phyloP scores from a whole-genome alignment of 129 eudicot genomes.

The Saussurea involucrata region DNA sequence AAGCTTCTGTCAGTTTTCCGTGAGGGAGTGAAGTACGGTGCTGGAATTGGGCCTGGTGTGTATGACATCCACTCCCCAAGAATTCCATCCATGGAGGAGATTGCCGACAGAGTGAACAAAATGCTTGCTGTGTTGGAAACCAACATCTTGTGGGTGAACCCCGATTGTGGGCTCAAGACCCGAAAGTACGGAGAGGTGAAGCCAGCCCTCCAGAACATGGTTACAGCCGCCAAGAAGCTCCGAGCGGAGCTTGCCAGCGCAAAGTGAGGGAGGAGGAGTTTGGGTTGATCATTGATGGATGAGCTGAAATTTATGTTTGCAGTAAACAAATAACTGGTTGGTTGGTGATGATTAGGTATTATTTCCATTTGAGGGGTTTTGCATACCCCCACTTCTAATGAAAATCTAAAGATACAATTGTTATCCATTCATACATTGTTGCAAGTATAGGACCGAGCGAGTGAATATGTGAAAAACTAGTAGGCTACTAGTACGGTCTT shows the following conservation, averaged over 20 bases:
- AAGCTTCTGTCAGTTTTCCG: slow-evolving; percentile 95
- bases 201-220: slow-evolving; percentile 81
- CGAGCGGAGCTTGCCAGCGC: slow-evolving; percentile 64
- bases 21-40: slow-evolving; percentile 89
- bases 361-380: background rate
- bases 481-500: too few relatives aligned
- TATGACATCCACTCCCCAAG: slow-evolving; percentile 98
- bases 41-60: slow-evolving; percentile 98
- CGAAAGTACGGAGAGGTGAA: slow-evolving; percentile 90
- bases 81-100: slow-evolving; percentile 86
- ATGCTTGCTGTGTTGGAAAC: slow-evolving; percentile 91
- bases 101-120: slow-evolving; percentile 81
- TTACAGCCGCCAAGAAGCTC: slow-evolving; percentile 82
- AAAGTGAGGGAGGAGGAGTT: slow-evolving; percentile 33
- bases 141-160: slow-evolving; percentile 95
- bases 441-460: too few relatives aligned
- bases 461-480: too few relatives aligned
- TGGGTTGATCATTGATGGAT: background rate
- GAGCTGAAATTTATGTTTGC: slow-evolving; percentile 5
- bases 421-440: background rate
- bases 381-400: background rate
- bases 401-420: background rate
- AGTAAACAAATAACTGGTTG: slow-evolving; percentile 8
- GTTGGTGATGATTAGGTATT: background rate
- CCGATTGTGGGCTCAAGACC: slow-evolving; percentile 98